A percentile compares a stretch with the other conserved stretches of the same genome.
Evolutionary conservation across 1,139 yeast genomes (phyloP).

Genomic region (Protomyces lactucae-debilis): DNA sequence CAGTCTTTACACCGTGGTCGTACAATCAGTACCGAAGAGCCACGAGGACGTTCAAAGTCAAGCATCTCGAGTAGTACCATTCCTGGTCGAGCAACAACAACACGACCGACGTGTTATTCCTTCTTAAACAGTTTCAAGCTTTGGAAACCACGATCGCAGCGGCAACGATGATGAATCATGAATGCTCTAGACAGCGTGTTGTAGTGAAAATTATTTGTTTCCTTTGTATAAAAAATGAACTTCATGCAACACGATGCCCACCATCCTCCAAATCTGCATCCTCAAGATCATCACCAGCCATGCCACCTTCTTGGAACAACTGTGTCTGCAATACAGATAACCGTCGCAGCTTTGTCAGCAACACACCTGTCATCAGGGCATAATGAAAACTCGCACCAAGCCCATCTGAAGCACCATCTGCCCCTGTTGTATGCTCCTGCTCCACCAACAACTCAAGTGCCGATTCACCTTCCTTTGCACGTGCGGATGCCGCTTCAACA

Average conservation of each 20-base stretch:
- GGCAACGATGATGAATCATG: not conserved
- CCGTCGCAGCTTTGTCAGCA: not conserved
- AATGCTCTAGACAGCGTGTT: not conserved
- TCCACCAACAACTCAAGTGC: not conserved
- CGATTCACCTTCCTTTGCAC: not conserved
- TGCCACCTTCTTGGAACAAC: not conserved
- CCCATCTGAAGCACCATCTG: not conserved
- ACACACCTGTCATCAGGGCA: constrained; percentile 14
- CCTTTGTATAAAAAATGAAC: too few relatives aligned
- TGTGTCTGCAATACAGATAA: not conserved
- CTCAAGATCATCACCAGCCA: not conserved
- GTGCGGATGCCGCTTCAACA: not conserved
- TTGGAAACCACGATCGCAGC: not conserved
- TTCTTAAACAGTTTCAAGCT: not conserved
- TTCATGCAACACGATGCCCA: not conserved
- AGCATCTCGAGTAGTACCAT: too few relatives aligned
- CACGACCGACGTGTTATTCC: not conserved
- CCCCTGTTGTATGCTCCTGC: not conserved
- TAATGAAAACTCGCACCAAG: constrained; percentile 19
- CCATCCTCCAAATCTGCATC: not conserved
- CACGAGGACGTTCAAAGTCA: too few relatives aligned
- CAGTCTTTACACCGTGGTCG: too few relatives aligned
- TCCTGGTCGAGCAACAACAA: not conserved
- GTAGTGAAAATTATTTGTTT: too few relatives aligned
- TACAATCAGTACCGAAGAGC: too few relatives aligned